These are phyloP conservation scores for Nidularia pulvinata DNA, from an alignment of 768 basidiomycete species.

Conservation along the genomic window DNA sequence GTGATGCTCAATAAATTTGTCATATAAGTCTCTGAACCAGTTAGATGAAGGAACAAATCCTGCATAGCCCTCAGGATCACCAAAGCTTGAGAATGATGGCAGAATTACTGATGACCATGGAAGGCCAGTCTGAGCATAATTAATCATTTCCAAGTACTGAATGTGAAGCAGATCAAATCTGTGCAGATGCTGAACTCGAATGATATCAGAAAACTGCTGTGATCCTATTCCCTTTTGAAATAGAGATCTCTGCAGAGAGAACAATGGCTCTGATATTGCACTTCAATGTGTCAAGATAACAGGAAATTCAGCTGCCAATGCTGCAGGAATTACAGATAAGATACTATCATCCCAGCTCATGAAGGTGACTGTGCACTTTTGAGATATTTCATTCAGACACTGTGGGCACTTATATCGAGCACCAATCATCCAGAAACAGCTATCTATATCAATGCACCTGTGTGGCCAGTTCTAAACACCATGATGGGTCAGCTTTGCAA, in stretches of 20 bases:
- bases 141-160: background rate
- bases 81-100: background rate
- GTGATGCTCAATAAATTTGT: constrained; percentile 1
- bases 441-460: constrained; percentile 9
- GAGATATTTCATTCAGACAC: background rate
- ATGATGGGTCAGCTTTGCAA: constrained; percentile 4
- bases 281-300: background rate
- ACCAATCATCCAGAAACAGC: constrained; percentile 9
- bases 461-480: constrained; percentile 3
- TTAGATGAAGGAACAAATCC: background rate
- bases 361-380: background rate
- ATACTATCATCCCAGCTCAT: constrained; percentile 6
- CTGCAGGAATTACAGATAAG: background rate
- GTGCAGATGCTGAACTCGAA: background rate
- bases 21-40: background rate
- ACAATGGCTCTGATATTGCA: background rate
- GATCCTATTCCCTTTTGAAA: background rate
- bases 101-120: background rate
- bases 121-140: background rate
- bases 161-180: background rate
- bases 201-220: background rate
- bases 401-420: constrained; percentile 7
- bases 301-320: constrained; percentile 2
- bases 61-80: background rate
- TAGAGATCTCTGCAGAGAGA: background rate